A percentile compares a stretch with the other conserved stretches of the same genome.
These are phyloP conservation scores for Leccinum arenicola DNA, from an alignment of 768 basidiomycete species.

Conservation along the genomic window DNA sequence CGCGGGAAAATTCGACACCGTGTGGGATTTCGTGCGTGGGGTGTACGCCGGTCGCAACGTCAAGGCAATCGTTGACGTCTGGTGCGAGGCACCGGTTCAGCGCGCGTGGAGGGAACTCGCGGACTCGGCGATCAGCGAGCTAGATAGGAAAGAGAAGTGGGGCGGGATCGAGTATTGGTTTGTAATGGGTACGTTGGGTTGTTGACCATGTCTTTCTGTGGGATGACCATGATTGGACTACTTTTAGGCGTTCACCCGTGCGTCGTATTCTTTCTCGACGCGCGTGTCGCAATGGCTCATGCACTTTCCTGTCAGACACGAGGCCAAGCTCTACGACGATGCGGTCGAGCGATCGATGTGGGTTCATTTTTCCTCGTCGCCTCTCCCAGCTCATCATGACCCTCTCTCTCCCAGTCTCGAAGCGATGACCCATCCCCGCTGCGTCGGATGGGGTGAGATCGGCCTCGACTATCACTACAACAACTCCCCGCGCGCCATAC, in stretches of 20 bases:
- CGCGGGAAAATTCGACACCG: slow-evolving; percentile 46
- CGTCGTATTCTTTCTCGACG: slow-evolving; percentile 32
- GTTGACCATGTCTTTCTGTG: neutral
- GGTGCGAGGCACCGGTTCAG: slow-evolving; percentile 79
- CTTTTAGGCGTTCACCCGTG: slow-evolving; percentile 59
- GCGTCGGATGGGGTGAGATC: slow-evolving; percentile 88
- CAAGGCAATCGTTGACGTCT: slow-evolving; percentile 76
- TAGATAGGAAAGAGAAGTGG: slow-evolving; percentile 54
- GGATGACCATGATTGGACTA: neutral
- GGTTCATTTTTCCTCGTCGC: slow-evolving; percentile 19
- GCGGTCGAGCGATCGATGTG: slow-evolving; percentile 68
- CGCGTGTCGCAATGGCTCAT: neutral
- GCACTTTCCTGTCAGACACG: slow-evolving; percentile 47
- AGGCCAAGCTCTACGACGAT: slow-evolving; percentile 67
- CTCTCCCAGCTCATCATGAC: neutral
- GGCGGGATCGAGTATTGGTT: slow-evolving; percentile 77
- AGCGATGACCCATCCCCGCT: slow-evolving; percentile 77
- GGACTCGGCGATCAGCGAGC: slow-evolving; percentile 56
- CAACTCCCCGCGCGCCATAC: slow-evolving; percentile 66
- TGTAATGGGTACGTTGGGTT: slow-evolving; percentile 58
- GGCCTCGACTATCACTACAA: slow-evolving; percentile 86
- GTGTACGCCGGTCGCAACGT: slow-evolving; percentile 59
- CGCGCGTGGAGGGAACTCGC: slow-evolving; percentile 66
- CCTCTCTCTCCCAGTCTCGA: slow-evolving; percentile 45
- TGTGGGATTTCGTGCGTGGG: slow-evolving; percentile 68